Base-by-base conservation (phyloP, 192 early-diverging fungal species). In the Umbelopsis sp. region DNA sequence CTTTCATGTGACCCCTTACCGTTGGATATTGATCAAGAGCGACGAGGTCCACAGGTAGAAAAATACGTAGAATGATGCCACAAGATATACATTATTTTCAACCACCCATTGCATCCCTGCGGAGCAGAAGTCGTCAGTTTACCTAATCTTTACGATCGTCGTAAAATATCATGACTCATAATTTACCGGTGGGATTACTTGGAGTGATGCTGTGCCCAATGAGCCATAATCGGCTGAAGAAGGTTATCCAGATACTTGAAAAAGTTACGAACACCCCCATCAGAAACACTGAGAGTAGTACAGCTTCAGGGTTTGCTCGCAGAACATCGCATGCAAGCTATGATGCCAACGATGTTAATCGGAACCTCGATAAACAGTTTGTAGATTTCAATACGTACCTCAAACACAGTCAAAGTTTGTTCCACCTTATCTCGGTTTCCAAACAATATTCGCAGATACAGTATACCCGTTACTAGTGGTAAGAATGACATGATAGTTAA, bases 11-110 rank as follows among this genome's bases (percentile, higher is more conserved):
- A 7, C 3, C 13, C 4, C 15, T 46, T 77, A 86, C 85, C 85
- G 90, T 76, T 92, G 90, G 18, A 92, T 74, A 65, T 90, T 90
- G 30, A 86, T 80, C n/a, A 94, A 71, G 1, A 92, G 76, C 7
- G 87, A 85, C 1, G 87, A 81, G 11, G 89, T 90, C 92, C 92
- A 94, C 72, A 94, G 83, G 69, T 92, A 91, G 22, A 94, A 84
- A 49, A 91, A 81, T 1, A 91, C 71, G 71, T 87, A 89, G 67
- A 81, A 93, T 7, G 61, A 61, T 5, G 82, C 82, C 15, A 86
- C 68, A 37, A 78, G 78, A 49, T 83, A 82, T 50, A 82, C 85
- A 70, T 83, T 80, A 66, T 71, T 77, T 15, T 84, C 71, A 46
- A 86, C 55, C 8, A 84, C 74, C 86, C 90, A 91, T 45, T 66